phyloP scores from a whole-genome alignment of 2,329 filamentous ascomycete species.

The Fusarium sp. region DNA sequence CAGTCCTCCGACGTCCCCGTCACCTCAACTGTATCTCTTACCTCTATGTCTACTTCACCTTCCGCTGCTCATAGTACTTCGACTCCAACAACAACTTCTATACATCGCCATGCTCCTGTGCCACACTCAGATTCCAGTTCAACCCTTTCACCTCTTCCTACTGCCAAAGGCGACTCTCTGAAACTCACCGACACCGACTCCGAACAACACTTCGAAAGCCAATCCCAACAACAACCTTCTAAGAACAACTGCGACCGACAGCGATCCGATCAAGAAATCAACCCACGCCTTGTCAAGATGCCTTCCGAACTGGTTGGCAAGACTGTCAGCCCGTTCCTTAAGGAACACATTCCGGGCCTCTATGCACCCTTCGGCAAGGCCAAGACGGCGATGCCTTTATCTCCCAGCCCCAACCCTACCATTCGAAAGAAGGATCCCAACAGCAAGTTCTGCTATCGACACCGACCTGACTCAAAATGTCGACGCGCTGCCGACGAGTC shows the following conservation, averaged over 20 bases:
- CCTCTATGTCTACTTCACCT: slow-evolving; percentile 34
- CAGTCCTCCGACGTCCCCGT: slow-evolving; percentile 25
- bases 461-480: slow-evolving; percentile 94
- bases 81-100: slow-evolving; percentile 19
- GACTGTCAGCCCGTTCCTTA: slow-evolving; percentile 89
- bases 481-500: slow-evolving; percentile 92
- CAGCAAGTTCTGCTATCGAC: slow-evolving; percentile 95
- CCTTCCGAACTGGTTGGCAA: slow-evolving; percentile 78
- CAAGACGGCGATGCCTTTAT: slow-evolving; percentile 51
- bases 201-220: slow-evolving; percentile 27
- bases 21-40: slow-evolving; percentile 23
- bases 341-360: slow-evolving; percentile 89
- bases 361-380: slow-evolving; percentile 84
- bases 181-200: slow-evolving; percentile 29
- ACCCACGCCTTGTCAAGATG: slow-evolving; percentile 69
- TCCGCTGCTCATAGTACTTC: slow-evolving; percentile 22
- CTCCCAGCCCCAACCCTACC: slow-evolving; percentile 38
- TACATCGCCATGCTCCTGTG: slow-evolving; percentile 44
- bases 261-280: slow-evolving; percentile 65
- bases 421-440: slow-evolving; percentile 71
- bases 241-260: slow-evolving; percentile 67
- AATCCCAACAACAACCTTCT: slow-evolving; percentile 48
- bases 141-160: slow-evolving; percentile 28
- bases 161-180: slow-evolving; percentile 31
- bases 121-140: slow-evolving; percentile 22